phyloP scores from a whole-genome alignment of 2,329 filamentous ascomycete genomes.

The Fusarium newnesense region DNA sequence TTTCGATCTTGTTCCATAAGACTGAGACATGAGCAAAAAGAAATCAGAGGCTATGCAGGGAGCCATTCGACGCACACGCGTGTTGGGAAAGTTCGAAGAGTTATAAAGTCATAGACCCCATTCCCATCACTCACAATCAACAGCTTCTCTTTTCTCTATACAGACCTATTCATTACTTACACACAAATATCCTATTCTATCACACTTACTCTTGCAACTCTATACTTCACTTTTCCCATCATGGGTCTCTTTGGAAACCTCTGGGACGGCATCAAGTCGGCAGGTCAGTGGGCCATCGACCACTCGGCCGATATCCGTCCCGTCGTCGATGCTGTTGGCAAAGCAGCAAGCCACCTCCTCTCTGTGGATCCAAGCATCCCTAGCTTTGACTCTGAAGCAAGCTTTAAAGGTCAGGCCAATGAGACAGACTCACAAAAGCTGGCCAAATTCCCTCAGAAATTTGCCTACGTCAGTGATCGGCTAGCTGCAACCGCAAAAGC shows the following conservation, averaged over 20 bases:
- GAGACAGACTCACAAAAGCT: not conserved
- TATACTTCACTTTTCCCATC: rapidly evolving
- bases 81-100: rapidly evolving
- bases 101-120: not conserved
- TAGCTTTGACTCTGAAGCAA: no score
- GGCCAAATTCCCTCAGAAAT: not conserved
- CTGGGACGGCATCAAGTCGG: not conserved
- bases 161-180: not conserved
- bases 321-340: not conserved
- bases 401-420: not conserved
- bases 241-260: not conserved
- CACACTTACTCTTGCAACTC: not conserved
- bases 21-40: not conserved
- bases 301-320: not conserved
- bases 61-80: rapidly evolving
- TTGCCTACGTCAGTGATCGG: not conserved
- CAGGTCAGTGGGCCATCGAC: not conserved
- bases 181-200: not conserved
- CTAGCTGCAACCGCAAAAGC: not conserved
- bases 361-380: rapidly evolving
- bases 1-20: no score
- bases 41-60: rapidly evolving
- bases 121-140: not conserved
- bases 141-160: not conserved
- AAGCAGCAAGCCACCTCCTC: rapidly evolving